Evolutionary conservation across 345 rosid genomes (phyloP).

Genomic region (Pelargonium nanum): DNA sequence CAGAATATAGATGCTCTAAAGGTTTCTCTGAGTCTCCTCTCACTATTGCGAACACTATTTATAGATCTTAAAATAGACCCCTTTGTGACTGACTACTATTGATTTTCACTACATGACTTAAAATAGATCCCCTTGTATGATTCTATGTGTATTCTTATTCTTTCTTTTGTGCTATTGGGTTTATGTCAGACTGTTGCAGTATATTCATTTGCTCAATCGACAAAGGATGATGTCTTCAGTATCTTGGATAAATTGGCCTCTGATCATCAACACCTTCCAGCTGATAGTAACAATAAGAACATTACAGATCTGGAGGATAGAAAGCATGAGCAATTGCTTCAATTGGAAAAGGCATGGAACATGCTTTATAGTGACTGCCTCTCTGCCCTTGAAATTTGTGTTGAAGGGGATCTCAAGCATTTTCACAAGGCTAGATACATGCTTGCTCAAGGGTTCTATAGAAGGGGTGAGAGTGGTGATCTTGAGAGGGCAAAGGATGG

Average conservation of each 20-base stretch:
- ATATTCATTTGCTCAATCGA: slow-evolving; percentile 50
- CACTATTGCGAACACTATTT: background rate
- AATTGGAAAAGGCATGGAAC: slow-evolving; percentile 60
- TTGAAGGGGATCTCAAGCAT: slow-evolving; percentile 95
- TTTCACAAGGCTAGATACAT: slow-evolving; percentile 95
- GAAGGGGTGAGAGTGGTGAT: slow-evolving; percentile 61
- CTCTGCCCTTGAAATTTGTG: slow-evolving; percentile 72
- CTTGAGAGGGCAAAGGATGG: slow-evolving; percentile 88
- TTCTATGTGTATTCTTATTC: background rate
- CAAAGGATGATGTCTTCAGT: slow-evolving; percentile 43
- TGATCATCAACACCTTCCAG: slow-evolving; percentile 30
- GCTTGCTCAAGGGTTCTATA: slow-evolving; percentile 84
- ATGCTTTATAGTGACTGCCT: slow-evolving; percentile 86
- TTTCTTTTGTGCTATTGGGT: slow-evolving; percentile 13
- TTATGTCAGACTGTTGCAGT: slow-evolving; percentile 47
- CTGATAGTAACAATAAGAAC: slow-evolving; percentile 30
- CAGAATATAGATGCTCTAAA: slow-evolving; percentile 58
- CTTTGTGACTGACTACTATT: no score
- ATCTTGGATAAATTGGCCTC: slow-evolving; percentile 33
- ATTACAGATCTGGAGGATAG: slow-evolving; percentile 25
- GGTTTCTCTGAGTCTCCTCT: slow-evolving; percentile 31
- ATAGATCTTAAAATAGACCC: background rate
- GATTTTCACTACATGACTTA: no score
- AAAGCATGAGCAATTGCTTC: slow-evolving; percentile 34
- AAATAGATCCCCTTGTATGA: background rate